Evolutionary conservation across 192 early-diverging fungal species (phyloP).

Genomic region (Pilaira anomala): DNA sequence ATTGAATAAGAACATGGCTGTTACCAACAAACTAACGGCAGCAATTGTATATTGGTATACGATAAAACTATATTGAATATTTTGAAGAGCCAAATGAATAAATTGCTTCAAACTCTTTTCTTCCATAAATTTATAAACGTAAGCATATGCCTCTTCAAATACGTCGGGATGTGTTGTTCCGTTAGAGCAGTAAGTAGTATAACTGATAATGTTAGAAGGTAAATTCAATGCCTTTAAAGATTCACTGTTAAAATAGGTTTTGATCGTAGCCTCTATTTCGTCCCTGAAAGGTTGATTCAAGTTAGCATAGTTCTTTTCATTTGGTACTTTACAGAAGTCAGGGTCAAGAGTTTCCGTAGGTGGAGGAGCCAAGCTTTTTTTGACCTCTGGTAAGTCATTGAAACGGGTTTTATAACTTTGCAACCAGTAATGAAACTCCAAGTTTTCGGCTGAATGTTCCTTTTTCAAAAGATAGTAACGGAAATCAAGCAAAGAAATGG

Average conservation of each 20-base stretch:
- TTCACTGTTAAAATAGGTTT: slow-evolving; percentile 23
- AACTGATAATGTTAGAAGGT: background rate
- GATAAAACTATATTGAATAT: slow-evolving; percentile 22
- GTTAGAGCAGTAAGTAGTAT: slow-evolving; percentile 6
- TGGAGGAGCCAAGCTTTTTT: slow-evolving; percentile 12
- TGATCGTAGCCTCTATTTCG: slow-evolving; percentile 23
- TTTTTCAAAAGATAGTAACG: slow-evolving; percentile 19
- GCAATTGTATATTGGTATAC: slow-evolving; percentile 17
- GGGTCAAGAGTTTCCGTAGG: slow-evolving; percentile 17
- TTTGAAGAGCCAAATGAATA: slow-evolving; percentile 23
- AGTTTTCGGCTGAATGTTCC: slow-evolving; percentile 30
- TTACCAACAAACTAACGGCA: slow-evolving; percentile 12
- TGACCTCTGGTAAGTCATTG: slow-evolving; percentile 3
- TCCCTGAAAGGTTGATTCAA: slow-evolving; percentile 18
- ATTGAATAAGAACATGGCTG: slow-evolving; percentile 11
- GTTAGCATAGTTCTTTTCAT: no score
- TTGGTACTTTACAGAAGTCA: no score
- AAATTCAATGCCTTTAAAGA: slow-evolving; percentile 30
- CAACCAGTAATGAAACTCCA: slow-evolving; percentile 31
- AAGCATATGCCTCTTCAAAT: slow-evolving; percentile 11
- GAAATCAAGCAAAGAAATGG: slow-evolving; percentile 30
- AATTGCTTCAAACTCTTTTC: slow-evolving; percentile 23
- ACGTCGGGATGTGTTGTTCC: slow-evolving; percentile 24
- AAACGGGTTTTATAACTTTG: slow-evolving; percentile 19
- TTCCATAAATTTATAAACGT: slow-evolving; percentile 13